Evolutionary conservation across 2,329 filamentous ascomycete genomes (phyloP).

Genomic region (Macrophomina phaseolina): DNA sequence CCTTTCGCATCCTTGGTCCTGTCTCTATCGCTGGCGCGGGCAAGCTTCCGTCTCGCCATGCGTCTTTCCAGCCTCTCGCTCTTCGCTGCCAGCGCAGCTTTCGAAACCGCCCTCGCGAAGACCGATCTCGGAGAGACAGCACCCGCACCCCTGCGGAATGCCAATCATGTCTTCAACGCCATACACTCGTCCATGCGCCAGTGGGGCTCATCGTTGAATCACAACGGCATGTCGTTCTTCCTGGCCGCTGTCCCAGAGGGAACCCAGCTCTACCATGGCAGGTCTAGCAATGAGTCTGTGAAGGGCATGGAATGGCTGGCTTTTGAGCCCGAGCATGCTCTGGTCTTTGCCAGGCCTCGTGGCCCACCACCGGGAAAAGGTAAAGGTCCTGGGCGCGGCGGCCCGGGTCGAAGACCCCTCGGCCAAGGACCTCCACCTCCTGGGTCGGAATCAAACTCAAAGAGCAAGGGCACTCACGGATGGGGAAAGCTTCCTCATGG

Average conservation of each 20-base stretch:
- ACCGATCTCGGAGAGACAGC: slow-evolving; percentile 6
- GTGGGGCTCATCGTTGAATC: slow-evolving; percentile 74
- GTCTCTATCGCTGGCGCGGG: not conserved
- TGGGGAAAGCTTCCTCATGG: slow-evolving; percentile 3
- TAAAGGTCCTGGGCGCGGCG: slow-evolving; percentile 9
- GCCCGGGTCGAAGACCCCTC: slow-evolving; percentile 1
- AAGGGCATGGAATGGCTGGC: slow-evolving; percentile 71
- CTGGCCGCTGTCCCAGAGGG: slow-evolving; percentile 68
- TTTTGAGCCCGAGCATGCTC: slow-evolving; percentile 77
- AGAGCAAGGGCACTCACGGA: not conserved
- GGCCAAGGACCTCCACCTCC: slow-evolving; percentile 28
- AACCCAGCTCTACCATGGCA: slow-evolving; percentile 72
- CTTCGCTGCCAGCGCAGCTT: slow-evolving; percentile 8
- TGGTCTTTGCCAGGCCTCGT: slow-evolving; percentile 61
- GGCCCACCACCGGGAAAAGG: slow-evolving; percentile 14
- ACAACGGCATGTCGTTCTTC: slow-evolving; percentile 78
- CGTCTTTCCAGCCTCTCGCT: slow-evolving; percentile 17
- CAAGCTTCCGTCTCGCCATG: slow-evolving; percentile 8
- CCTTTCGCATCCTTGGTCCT: not conserved
- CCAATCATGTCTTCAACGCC: slow-evolving; percentile 73
- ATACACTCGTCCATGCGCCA: slow-evolving; percentile 74
- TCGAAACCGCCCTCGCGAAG: slow-evolving; percentile 6
- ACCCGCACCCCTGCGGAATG: slow-evolving; percentile 49
- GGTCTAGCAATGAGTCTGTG: slow-evolving; percentile 52
- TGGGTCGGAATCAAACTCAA: not conserved